These are phyloP conservation scores for Blumeria graminis DNA, from an alignment of 2,329 filamentous ascomycete species.

Conservation along the genomic window DNA sequence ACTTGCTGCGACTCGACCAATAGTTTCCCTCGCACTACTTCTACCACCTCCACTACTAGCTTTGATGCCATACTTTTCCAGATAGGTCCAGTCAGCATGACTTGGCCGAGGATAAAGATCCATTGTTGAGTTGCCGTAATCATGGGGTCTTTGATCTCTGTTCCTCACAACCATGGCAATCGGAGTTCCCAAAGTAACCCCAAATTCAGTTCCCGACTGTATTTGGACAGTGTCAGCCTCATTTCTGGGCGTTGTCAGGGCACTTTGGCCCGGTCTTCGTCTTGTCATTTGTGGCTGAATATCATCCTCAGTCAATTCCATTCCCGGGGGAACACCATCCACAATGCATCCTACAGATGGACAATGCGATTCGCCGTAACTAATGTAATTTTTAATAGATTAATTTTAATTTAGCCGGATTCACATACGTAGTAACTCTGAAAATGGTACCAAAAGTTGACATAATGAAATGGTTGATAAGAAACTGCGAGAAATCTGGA, in stretches of 20 bases:
- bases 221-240: constrained; percentile 85
- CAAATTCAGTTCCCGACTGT: constrained; percentile 78
- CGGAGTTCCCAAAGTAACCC: constrained; percentile 71
- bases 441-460: constrained; percentile 74
- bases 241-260: constrained; percentile 74
- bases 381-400: constrained; percentile 4
- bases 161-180: constrained; percentile 75
- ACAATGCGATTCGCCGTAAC: constrained; percentile 71
- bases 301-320: constrained; percentile 61
- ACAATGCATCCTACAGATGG: constrained; percentile 85
- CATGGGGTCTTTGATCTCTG: constrained; percentile 76
- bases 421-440: constrained; percentile 43
- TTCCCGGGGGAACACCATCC: constrained; percentile 72
- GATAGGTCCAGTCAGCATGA: constrained; percentile 91
- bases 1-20: constrained; percentile 74
- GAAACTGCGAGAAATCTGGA: no score
- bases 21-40: constrained; percentile 83
- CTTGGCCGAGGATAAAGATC: constrained; percentile 74
- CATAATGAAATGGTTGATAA: constrained; percentile 23
- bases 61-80: constrained; percentile 92
- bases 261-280: constrained; percentile 67
- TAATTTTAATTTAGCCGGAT: constrained; percentile 2
- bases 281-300: constrained; percentile 92
- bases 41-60: constrained; percentile 75
- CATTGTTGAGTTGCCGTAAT: constrained; percentile 79